Percentiles rank a stretch among this genome's conserved stretches.
Evolutionary conservation across 352 stramenopile genomes (phyloP).

Genomic region (Aphanomyces invadans): DNA sequence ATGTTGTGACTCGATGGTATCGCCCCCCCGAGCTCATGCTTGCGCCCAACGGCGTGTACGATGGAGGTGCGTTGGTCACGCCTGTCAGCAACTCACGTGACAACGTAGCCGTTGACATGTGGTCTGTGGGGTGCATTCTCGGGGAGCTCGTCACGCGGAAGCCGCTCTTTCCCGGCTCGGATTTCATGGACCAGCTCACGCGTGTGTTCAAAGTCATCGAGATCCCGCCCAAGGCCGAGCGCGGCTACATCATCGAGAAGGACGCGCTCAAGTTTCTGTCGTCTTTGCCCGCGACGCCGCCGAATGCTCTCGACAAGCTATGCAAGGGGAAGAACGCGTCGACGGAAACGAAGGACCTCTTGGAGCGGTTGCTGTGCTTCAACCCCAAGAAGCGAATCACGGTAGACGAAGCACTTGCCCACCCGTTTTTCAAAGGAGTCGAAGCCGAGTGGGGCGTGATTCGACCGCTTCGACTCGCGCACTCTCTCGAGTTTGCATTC

Average conservation of each 20-base stretch:
- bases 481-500: conserved; percentile 81
- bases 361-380: conserved; percentile 85
- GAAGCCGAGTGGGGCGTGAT: conserved; percentile 85
- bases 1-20: conserved; percentile 90
- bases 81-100: too few species aligned
- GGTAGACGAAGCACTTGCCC: conserved; percentile 78
- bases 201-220: conserved; percentile 70
- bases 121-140: conserved; percentile 88
- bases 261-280: conserved; percentile 80
- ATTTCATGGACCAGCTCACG: conserved; percentile 83
- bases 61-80: conserved; percentile 34
- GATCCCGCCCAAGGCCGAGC: conserved; percentile 50
- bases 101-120: conserved; percentile 63
- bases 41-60: conserved; percentile 83
- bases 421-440: conserved; percentile 85
- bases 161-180: conserved; percentile 64
- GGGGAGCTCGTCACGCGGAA: conserved; percentile 82
- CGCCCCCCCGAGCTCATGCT: conserved; percentile 89
- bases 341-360: conserved; percentile 58
- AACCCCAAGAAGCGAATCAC: conserved; percentile 87
- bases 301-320: conserved; percentile 51
- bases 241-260: conserved; percentile 72
- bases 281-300: conserved; percentile 44
- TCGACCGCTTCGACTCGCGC: conserved; percentile 39
- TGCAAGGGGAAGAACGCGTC: conserved; percentile 34